Conservation (phyloP, 352 stramenopile genomes). For the Phytophthora macrochlamydospora region DNA sequence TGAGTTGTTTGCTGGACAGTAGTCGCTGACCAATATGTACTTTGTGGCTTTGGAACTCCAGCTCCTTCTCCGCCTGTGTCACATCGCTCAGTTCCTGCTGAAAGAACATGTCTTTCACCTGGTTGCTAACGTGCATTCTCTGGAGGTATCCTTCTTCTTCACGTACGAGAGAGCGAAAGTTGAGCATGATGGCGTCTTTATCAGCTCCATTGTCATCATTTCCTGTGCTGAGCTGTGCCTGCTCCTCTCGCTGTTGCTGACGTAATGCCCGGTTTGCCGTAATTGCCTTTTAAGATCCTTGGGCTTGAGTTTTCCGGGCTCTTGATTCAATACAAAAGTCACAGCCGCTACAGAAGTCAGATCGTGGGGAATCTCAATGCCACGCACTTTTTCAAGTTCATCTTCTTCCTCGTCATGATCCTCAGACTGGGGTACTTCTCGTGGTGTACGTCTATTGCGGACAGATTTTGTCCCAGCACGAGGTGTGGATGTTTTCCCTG, state of each 20-base stretch:
- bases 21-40: constrained; percentile 64
- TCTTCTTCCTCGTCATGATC: constrained; percentile 13
- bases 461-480: constrained; percentile 4
- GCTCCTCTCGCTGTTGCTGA: constrained; percentile 68
- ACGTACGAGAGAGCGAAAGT: constrained; percentile 56
- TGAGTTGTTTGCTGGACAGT: constrained; percentile 54
- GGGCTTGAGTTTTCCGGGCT: constrained; percentile 87
- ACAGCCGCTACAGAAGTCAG: constrained; percentile 67
- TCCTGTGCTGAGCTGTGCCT: constrained; percentile 43
- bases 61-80: constrained; percentile 73
- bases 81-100: constrained; percentile 80
- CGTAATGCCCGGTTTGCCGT: constrained; percentile 71
- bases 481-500: constrained; percentile 7
- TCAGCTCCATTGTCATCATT: constrained; percentile 7
- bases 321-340: constrained; percentile 90
- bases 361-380: constrained; percentile 68
- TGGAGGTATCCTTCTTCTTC: constrained; percentile 56
- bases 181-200: constrained; percentile 34
- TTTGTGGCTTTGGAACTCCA: constrained; percentile 87
- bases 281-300: constrained; percentile 92
- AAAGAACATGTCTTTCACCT: constrained; percentile 84
- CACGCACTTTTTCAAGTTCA: constrained; percentile 45
- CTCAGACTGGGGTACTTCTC: constrained; percentile 12
- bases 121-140: constrained; percentile 38
- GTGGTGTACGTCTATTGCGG: constrained; percentile 5